These are phyloP conservation scores for Quillaja saponaria DNA, from an alignment of 306 rosid genomes.

Conservation along the genomic window DNA sequence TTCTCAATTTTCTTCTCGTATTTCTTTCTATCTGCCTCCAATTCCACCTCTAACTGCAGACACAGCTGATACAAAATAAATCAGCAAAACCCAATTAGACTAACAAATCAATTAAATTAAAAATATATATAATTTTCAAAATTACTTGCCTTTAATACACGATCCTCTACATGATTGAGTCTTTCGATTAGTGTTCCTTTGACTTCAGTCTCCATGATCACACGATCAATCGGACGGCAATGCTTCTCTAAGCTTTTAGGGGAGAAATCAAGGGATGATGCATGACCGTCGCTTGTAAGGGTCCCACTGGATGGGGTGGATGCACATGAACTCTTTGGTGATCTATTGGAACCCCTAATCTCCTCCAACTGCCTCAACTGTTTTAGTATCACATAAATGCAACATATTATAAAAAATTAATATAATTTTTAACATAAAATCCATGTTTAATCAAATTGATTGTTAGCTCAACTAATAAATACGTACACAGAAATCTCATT, in stretches of 20 bases:
- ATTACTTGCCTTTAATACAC: constrained; percentile 59
- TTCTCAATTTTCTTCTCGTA: constrained; percentile 18
- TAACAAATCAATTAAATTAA: not conserved
- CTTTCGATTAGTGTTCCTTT: constrained; percentile 78
- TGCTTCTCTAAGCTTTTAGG: constrained; percentile 79
- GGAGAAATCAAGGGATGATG: constrained; percentile 41
- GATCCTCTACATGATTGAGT: constrained; percentile 64
- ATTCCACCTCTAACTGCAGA: constrained; percentile 59
- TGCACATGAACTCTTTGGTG: constrained; percentile 35
- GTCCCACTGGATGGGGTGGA: constrained; percentile 50
- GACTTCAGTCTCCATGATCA: constrained; percentile 54
- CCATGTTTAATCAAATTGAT: too few relatives aligned
- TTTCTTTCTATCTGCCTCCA: constrained; percentile 31
- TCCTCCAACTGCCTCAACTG: constrained; percentile 52
- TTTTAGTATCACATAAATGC: not conserved
- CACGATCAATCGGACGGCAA: constrained; percentile 76
- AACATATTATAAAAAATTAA: not conserved
- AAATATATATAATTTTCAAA: not conserved
- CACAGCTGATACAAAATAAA: constrained; percentile 39
- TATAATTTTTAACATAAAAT: not conserved
- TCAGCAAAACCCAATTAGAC: constrained; percentile 1
- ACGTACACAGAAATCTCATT: too few relatives aligned
- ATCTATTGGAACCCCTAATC: constrained; percentile 30
- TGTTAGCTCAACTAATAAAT: too few relatives aligned
- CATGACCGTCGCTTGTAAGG: constrained; percentile 38